Percentiles rank a stretch among this genome's conserved stretches.
Conservation (phyloP, 768 basidiomycete species). For the Xerocomus brunneocitrinus region DNA sequence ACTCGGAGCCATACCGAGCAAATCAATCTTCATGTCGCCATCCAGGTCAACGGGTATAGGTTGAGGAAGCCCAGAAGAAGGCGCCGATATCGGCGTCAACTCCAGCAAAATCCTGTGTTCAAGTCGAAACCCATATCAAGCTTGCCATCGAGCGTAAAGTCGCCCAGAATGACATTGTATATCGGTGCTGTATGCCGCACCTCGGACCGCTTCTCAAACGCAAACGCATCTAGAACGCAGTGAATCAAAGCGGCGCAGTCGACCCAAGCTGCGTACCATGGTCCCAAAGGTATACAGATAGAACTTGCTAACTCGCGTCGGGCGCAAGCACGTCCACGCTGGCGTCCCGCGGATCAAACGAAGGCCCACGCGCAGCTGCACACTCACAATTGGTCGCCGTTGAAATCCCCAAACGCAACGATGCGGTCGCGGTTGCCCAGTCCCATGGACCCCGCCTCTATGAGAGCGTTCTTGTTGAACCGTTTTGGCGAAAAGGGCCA, state of each 20-base stretch:
- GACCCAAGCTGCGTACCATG: constrained; percentile 50
- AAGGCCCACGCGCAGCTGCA: too few relatives aligned
- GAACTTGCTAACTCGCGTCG: constrained; percentile 65
- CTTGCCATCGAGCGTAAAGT: constrained; percentile 89
- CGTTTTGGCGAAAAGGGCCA: constrained; percentile 92
- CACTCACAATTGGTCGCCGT: constrained; percentile 91
- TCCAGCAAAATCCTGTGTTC: not conserved
- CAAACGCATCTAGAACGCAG: constrained; percentile 47
- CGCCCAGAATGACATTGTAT: constrained; percentile 85
- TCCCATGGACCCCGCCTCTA: constrained; percentile 78
- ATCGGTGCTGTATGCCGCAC: constrained; percentile 56
- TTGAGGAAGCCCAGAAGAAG: constrained; percentile 66
- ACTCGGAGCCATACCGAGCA: constrained; percentile 60
- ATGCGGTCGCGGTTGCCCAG: constrained; percentile 67
- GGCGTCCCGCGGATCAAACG: not conserved
- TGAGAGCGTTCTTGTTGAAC: constrained; percentile 75
- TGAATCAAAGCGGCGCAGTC: constrained; percentile 1
- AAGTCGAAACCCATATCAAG: constrained; percentile 54
- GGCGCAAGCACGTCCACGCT: constrained; percentile 83
- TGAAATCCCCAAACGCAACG: constrained; percentile 91
- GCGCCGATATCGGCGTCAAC: constrained; percentile 44
- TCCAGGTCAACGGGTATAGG: constrained; percentile 84
- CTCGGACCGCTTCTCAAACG: constrained; percentile 45
- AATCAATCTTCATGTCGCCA: constrained; percentile 85
- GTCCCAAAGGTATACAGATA: constrained; percentile 79